Base-by-base conservation (phyloP, 2,329 filamentous ascomycete species). In the Talaromyces funiculosus region DNA sequence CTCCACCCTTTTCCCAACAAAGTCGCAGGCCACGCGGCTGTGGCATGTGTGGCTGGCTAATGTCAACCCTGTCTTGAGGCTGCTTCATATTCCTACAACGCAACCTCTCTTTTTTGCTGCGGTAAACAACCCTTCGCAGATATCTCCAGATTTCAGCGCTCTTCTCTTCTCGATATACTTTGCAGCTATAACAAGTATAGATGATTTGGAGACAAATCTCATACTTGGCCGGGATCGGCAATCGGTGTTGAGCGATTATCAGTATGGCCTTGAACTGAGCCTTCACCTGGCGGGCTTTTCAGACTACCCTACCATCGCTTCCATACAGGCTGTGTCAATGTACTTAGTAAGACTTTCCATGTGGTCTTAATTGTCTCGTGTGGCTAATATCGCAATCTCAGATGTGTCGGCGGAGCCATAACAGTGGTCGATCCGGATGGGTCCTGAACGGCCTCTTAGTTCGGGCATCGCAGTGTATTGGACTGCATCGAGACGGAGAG, bases 401-500 rank as follows among this genome's bases (percentile, higher is more conserved):
- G 67, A 63, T 64, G 20, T 67, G 65, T 38, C 61, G 66, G 6
- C 63, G 61, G 2, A 64, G 64, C 31, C 68, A 62, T 40, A 71
- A 68, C 26, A 66, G 62, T 6, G 62, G 66, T 3, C 62, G 64
- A n/a, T 62, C 68, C 16, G 65, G 65, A 31, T 83, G 81, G 79
- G 82, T 79, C 0, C 64, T 83, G 37, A 81, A 80, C 1, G 81
- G 81, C 1, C 69, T 83, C 12, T 76, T 79, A 1, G 79, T 83
- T 3, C 76, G 81, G 8, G 82, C 82, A 29, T 78, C 81, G 0
- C 81, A 84, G 61, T 57, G 37, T 0, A 73, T 87, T 14, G 84
- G 84, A 0, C 75, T 87, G 4, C 84, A 87, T 66, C 78, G 84
- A 47, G 84, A 87, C 63, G 82, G 83, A 2, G 74, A 74, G 9